Evolutionary conservation across 73 alveolate species (phyloP), one percentile per base, ranked within the genome.

Genomic region (Stentor roeselii): DNA sequence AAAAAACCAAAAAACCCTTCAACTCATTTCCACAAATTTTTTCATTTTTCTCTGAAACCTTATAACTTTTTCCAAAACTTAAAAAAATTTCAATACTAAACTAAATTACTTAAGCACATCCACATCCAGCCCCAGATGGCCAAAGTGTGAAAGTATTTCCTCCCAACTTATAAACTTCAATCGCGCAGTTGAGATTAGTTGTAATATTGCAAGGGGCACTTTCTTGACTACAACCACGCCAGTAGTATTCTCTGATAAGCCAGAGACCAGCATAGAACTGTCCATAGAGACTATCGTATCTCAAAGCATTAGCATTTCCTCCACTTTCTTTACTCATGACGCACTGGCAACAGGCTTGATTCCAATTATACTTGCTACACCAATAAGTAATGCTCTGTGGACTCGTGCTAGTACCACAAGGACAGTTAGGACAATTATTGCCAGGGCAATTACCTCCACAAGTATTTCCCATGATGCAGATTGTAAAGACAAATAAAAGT

Each of bases 361-460:
- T 67, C 94, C 94, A 88, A 36, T 41, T 11, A 50, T 27, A 85
- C 41, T 78, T 3, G 3, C 84, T 3, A 61, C 94, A 88, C 75
- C 88, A 84, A 34, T 78, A 60, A 59, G 92, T 83, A 39, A 86
- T 86, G 42, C 84, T 87, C 6, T 15, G 76, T 4, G n/a, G 32
- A 0, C 60, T 0, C 27, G 42, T 41, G 0, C 83, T n/a, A 6
- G 89, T 6, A 0, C 93, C 93, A 60, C 94, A 88, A n/a, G 6
- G 15, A 60, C 94, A 88, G 42, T 31, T 14, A 3, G 75, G n/a
- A 78, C 94, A 88, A 30, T 36, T 75, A 31, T 84, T 84, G 4
- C 86, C 42, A 3, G 94, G 94, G 88, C 94, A 88, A 86, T 88
- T 88, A 15, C 94, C 94, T 59, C 94, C 94, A 39, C 94, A 88